Conservation (phyloP, 2,329 filamentous ascomycete genomes). For the Aspergillus proliferans region DNA sequence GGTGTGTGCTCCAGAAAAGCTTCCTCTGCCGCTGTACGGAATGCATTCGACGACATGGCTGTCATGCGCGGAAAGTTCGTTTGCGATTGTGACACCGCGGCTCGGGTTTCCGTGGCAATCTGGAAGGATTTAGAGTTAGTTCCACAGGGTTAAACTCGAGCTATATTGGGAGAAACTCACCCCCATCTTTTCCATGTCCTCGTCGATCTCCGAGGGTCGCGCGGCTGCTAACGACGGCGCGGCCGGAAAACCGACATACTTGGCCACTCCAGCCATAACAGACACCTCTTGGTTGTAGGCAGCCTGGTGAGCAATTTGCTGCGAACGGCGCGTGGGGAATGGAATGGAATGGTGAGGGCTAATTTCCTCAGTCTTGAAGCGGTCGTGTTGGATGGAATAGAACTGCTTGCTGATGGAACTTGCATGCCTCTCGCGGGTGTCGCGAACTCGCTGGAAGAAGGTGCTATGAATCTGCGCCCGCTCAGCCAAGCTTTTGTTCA, state of each 20-base stretch:
- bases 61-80: slow-evolving; percentile 23
- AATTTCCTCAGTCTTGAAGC: slow-evolving; percentile 69
- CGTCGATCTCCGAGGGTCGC: slow-evolving; percentile 66
- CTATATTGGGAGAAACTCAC: slow-evolving; percentile 50
- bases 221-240: slow-evolving; percentile 78
- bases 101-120: slow-evolving; percentile 26
- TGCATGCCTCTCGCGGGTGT: slow-evolving; percentile 72
- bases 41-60: slow-evolving; percentile 27
- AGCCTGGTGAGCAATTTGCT: slow-evolving; percentile 76
- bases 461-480: slow-evolving; percentile 82
- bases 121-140: slow-evolving; percentile 5
- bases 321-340: slow-evolving; percentile 68
- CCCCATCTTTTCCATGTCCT: slow-evolving; percentile 83
- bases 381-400: slow-evolving; percentile 86
- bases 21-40: slow-evolving; percentile 61
- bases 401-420: slow-evolving; percentile 80
- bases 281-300: slow-evolving; percentile 95
- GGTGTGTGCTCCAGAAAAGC: slow-evolving; percentile 84
- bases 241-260: slow-evolving; percentile 92
- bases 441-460: slow-evolving; percentile 79
- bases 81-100: slow-evolving; percentile 14
- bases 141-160: background rate
- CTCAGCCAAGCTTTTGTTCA: slow-evolving; percentile 70
- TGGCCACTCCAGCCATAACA: slow-evolving; percentile 80
- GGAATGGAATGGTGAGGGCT: slow-evolving; percentile 75